Evolutionary conservation across 306 rosid species (phyloP).

Genomic region (Astragalus membranaceus): DNA sequence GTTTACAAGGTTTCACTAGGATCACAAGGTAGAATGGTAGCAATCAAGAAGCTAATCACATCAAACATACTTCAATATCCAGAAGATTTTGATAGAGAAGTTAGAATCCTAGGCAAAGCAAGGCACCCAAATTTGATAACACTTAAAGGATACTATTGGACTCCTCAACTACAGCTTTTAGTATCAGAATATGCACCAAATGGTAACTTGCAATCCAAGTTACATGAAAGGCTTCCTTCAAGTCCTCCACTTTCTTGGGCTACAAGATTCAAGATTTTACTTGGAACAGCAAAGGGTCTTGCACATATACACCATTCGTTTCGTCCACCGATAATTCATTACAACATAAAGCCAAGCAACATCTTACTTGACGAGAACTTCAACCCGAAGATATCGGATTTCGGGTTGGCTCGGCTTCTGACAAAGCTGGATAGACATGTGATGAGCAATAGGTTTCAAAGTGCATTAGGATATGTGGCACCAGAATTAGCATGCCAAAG

Average conservation of each 20-base stretch:
- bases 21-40: constrained; percentile 53
- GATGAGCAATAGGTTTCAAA: constrained; percentile 60
- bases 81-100: constrained; percentile 75
- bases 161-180: constrained; percentile 61
- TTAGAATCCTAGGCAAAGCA: constrained; percentile 61
- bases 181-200: constrained; percentile 61
- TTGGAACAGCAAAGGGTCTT: constrained; percentile 73
- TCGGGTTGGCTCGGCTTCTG: constrained; percentile 62
- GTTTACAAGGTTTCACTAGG: constrained; percentile 72
- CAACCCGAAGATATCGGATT: constrained; percentile 67
- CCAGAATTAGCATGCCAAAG: constrained; percentile 84
- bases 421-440: constrained; percentile 59
- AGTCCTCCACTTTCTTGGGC: constrained; percentile 63
- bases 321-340: constrained; percentile 66
- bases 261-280: constrained; percentile 58
- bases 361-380: constrained; percentile 56
- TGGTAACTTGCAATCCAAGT: constrained; percentile 63
- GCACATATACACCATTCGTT: constrained; percentile 68
- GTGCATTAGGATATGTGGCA: constrained; percentile 74
- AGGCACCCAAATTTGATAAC: constrained; percentile 59
- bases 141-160: constrained; percentile 76
- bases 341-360: constrained; percentile 80
- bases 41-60: constrained; percentile 67
- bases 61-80: constrained; percentile 54
- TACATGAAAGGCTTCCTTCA: constrained; percentile 60